phyloP scores from a whole-genome alignment of 306 rosid species.

The Rosa chinensis region DNA sequence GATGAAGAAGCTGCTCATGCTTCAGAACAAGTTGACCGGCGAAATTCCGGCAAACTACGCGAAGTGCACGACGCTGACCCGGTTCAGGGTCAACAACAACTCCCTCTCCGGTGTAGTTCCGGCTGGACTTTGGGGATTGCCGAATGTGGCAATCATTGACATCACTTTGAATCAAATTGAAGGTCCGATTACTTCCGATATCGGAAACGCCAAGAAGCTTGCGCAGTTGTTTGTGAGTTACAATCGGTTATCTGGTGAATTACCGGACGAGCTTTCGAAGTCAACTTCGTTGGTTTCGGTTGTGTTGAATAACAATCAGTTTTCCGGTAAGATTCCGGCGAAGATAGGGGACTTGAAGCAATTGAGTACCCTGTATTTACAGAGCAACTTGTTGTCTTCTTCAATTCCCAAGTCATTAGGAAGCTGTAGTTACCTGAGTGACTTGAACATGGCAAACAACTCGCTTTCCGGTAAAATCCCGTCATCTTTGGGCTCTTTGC shows the following conservation, averaged over 20 bases:
- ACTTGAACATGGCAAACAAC: conserved; percentile 57
- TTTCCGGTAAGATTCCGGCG: conserved; percentile 58
- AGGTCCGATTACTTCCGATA: conserved; percentile 61
- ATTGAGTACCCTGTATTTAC: conserved; percentile 53
- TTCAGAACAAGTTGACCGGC: conserved; percentile 83
- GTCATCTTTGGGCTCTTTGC: conserved; percentile 62
- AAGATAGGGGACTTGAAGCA: conserved; percentile 53
- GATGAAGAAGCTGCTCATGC: conserved; percentile 45
- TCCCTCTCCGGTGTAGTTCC: conserved; percentile 75
- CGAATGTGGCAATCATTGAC: conserved; percentile 53
- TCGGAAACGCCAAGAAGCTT: conserved; percentile 53
- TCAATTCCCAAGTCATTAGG: conserved; percentile 64
- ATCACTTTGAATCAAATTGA: conserved; percentile 47
- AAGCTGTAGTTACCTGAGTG: conserved; percentile 45
- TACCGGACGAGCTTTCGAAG: conserved; percentile 60
- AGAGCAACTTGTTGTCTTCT: conserved; percentile 54
- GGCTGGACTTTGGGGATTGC: conserved; percentile 73
- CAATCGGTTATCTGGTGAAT: conserved; percentile 60
- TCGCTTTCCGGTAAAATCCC: conserved; percentile 58
- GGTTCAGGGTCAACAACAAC: conserved; percentile 72
- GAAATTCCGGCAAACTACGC: conserved; percentile 66
- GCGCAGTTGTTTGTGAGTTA: conserved; percentile 33
- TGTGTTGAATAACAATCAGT: conserved; percentile 52
- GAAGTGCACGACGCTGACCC: conserved; percentile 38
- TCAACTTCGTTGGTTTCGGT: conserved; percentile 51